phyloP scores from a whole-genome alignment of 495 filamentous ascomycete genomes.

The Daldinia vernicosa region DNA sequence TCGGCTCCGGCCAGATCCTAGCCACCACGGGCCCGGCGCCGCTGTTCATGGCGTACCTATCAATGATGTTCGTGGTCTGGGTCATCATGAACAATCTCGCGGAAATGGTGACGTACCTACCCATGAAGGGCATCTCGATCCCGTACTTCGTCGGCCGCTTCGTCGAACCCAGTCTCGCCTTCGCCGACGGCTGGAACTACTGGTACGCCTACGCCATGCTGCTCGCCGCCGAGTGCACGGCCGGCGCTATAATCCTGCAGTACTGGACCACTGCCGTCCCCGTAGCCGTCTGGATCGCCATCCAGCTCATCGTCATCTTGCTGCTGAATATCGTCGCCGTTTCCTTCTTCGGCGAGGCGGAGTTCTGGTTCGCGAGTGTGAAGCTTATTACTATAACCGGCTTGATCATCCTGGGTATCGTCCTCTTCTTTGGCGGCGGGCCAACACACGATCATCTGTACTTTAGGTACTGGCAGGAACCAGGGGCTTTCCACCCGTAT shows the following conservation, averaged over 20 bases:
- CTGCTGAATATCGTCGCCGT: constrained; percentile 59
- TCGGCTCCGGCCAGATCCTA: constrained; percentile 61
- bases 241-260: constrained; percentile 61
- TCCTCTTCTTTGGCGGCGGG: constrained; percentile 73
- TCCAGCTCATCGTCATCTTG: constrained; percentile 57
- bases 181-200: constrained; percentile 84
- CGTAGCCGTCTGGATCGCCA: constrained; percentile 68
- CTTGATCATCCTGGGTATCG: constrained; percentile 75
- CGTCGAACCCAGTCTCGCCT: constrained; percentile 78
- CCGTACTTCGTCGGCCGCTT: constrained; percentile 76
- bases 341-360: constrained; percentile 68
- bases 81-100: constrained; percentile 58
- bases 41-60: constrained; percentile 63
- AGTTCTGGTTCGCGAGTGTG: constrained; percentile 71
- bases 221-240: constrained; percentile 59
- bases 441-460: constrained; percentile 64
- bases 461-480: constrained; percentile 73
- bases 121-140: constrained; percentile 64
- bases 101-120: constrained; percentile 69
- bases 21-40: constrained; percentile 58
- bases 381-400: constrained; percentile 76
- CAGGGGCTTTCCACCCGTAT: constrained; percentile 74
- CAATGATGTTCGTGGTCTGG: constrained; percentile 50
- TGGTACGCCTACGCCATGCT: constrained; percentile 62
- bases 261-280: constrained; percentile 64